Evolutionary conservation across 2,329 filamentous ascomycete genomes (phyloP).

Genomic region (Botrytis pseudocinerea): DNA sequence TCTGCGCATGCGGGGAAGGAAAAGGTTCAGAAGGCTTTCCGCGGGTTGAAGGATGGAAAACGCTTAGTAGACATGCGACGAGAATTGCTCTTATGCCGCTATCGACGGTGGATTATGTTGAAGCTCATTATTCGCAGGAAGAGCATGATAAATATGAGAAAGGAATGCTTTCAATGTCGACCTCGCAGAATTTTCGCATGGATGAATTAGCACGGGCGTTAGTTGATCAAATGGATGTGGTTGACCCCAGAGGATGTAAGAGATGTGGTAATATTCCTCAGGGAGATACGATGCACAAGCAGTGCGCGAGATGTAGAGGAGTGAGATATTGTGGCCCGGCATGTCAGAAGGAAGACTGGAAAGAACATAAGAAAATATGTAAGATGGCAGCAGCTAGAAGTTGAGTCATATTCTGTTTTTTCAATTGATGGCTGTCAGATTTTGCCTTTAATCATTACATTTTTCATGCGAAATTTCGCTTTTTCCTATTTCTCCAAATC

Average conservation of each 20-base stretch:
- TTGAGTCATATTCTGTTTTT: no score
- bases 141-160: no score
- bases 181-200: background rate
- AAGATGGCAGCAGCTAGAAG: background rate
- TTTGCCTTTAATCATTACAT: background rate
- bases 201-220: background rate
- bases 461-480: background rate
- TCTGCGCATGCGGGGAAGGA: background rate
- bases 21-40: background rate
- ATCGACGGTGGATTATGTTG: background rate
- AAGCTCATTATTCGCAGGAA: background rate
- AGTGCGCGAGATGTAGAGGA: background rate
- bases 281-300: background rate
- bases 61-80: background rate
- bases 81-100: slow-evolving; percentile 6
- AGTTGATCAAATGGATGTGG: no score
- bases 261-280: background rate
- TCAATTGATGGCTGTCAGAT: no score
- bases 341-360: slow-evolving; percentile 14
- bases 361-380: slow-evolving; percentile 1
- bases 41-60: background rate
- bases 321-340: background rate
- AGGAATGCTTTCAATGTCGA: no score
- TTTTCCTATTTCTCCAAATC: background rate
- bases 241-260: background rate